These are phyloP conservation scores for Pachyrhizus erosus DNA, from an alignment of 306 rosid species.

Conservation along the genomic window DNA sequence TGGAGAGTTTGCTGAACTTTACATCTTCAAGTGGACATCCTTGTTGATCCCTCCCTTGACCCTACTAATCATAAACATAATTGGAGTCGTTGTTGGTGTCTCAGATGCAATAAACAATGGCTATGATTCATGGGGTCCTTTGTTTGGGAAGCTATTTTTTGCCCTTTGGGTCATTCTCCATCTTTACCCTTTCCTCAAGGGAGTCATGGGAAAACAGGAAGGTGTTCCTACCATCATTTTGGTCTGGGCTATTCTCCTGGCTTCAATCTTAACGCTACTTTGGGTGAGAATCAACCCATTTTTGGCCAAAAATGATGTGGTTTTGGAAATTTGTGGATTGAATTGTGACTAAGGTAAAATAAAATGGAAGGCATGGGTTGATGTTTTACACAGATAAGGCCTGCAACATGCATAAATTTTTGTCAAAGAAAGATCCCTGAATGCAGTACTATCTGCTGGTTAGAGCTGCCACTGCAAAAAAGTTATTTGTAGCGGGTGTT, in stretches of 20 bases:
- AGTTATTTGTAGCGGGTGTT: conserved; percentile 34
- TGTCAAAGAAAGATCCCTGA: conserved; percentile 18
- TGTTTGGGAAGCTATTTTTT: conserved; percentile 80
- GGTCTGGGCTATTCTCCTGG: conserved; percentile 88
- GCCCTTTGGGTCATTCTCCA: conserved; percentile 94
- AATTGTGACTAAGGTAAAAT: conserved; percentile 60
- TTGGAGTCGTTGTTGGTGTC: conserved; percentile 82
- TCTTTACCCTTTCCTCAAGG: conserved; percentile 96
- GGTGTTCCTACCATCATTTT: conserved; percentile 84
- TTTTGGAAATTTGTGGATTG: conserved; percentile 84
- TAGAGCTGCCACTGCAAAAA: conserved; percentile 8
- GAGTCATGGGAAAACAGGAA: conserved; percentile 87
- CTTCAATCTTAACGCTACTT: conserved; percentile 78
- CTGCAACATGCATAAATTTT: conserved; percentile 40
- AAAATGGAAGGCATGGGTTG: conserved; percentile 43
- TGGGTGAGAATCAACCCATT: conserved; percentile 97
- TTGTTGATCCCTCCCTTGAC: conserved; percentile 84
- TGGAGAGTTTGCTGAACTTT: conserved; percentile 85
- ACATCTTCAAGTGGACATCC: conserved; percentile 94
- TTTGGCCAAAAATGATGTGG: conserved; percentile 62
- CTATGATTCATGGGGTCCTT: conserved; percentile 96
- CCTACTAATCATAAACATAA: conserved; percentile 77
- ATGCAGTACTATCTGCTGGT: not conserved
- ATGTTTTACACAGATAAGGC: conserved; percentile 27
- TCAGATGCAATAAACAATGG: conserved; percentile 94